Base-by-base conservation (phyloP, 2,329 filamentous ascomycete genomes). In the Amphichorda felina region DNA sequence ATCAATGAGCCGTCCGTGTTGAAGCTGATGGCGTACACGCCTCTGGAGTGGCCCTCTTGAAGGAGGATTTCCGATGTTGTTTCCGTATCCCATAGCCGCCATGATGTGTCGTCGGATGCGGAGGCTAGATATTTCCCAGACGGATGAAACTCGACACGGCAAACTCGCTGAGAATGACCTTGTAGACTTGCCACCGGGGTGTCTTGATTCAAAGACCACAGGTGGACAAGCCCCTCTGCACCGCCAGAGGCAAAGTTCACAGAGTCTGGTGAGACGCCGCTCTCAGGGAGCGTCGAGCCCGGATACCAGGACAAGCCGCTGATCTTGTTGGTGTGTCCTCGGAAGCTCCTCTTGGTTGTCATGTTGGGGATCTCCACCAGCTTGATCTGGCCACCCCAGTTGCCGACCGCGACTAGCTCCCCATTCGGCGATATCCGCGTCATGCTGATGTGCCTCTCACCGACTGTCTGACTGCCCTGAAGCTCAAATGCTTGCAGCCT, bases 61-160 rank as follows among this genome's bases (percentile, higher is more conserved):
- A 93, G 68, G 2, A 94, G 67, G 2, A 96, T 61, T 51, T 96
- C 88, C 3, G 79, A 79, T 0, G 78, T 84, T 0, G 82, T 91
- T 45, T 85, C 79, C 1, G 96, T 76, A 53, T 96, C 89, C 89
- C 91, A 98, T 24, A 98, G 66, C 30, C 89, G 77, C 91, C 91
- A 98, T 1, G 91, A 94, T 2, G 87, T 94, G 53, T 98, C 91
- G 49, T 91, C 91, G 0, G 87, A 94, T 6, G 91, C 91, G 1
- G 88, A 94, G 5, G 89, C 91, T 5, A 96, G 66, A 50, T 89
- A 96, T 41, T 72, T 72, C 4, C 89, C 89, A 0, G 85, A 94
- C 0, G 91, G 91, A 46, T 98, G 91, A 50, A 96, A 94, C 40
- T 94, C 91, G 10, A 94, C 81, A 38, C 89, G 77, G 48, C 87